Base-by-base conservation (phyloP, 768 basidiomycete species). In the Phanerochaete carnosa region DNA sequence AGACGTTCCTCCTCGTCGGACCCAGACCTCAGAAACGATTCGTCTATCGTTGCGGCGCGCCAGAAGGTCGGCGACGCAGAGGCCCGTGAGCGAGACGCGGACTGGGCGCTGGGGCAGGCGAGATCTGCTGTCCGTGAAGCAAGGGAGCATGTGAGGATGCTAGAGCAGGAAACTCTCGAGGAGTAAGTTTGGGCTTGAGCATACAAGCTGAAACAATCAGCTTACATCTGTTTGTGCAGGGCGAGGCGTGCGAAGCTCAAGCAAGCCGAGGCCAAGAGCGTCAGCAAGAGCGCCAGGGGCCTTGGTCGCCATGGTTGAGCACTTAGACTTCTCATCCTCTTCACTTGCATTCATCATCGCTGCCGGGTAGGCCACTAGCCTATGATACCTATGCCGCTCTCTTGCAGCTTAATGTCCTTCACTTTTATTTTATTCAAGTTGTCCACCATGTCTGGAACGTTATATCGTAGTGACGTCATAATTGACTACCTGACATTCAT, bases 91-190 rank as follows among this genome's bases (percentile, higher is more conserved):
- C 72, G 72, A 45, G 78, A 77, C 15, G 84, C 83, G 7, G 83
- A 85, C 68, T 72, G 73, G 4, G 83, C 83, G 4, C 71, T 85
- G 9, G 63, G 67, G 25, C 71, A 77, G 35, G 84, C 84, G 0
- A 67, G 82, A 8, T 68, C 73, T 16, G 75, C 76, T 19, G 83
- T 82, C 37, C 74, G 74, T 39, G 77, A 77, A 50, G 84, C 85
- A 13, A 70, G 74, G 47, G 77, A 81, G 43, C 79, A 82, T 50
- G 79, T 83, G 56, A 72, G 75, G 60, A 71, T 71, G 15, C 70
- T 85, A n/a, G 82, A 86, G 70, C 71, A 70, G 13, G 84, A 84
- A 62, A 81, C 80, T 3, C 45, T 74, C 26, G 80, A 82, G 68
- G 83, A 83, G 84, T 85, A 68, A 68, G 83, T 65, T 19, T 46